Evolutionary conservation across 2,329 filamentous ascomycete species (phyloP), one percentile per base, ranked within the genome.

Genomic region (Leptographium lundbergii): DNA sequence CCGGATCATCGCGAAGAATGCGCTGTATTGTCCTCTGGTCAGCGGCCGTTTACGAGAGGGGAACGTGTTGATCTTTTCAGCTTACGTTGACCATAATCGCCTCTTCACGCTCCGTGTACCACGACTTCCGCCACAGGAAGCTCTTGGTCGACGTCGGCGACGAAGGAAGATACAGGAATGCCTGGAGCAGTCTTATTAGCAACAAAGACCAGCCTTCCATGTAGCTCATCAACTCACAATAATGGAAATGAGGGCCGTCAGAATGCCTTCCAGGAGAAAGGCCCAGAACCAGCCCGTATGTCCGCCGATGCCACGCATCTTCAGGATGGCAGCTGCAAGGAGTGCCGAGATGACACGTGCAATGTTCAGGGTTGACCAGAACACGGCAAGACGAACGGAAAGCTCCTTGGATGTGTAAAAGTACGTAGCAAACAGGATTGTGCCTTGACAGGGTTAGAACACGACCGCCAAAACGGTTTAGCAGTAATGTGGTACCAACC

Each of bases 321-420:
- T 71, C 3, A 83, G 70, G 17, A 78, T 71, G 2, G 70, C 74
- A 1, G 73, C 73, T 6, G 75, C 75, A 6, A 77, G 61, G 0
- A 77, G 68, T 17, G 81, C 79, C 0, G 80, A 76, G 39, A 76
- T 72, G 47, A 77, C 70, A 59, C 71, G 56, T 64, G 73, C 63
- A 68, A 73, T 24, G 65, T 69, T 77, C 29, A 77, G 69, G 2
- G 75, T 76, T 1, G 74, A 75, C 87, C 86, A 90, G 69, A 89
- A 89, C 66, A 77, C 84, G 51, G 82, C 82, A 11, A 90, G 74
- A 0, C 87, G 80, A 36, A 81, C 77, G 0, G 86, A 84, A 0
- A 90, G 72, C 67, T 90, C 87, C 57, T 75, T 77, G 1, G 81
- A 81, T 4, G 80, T 89, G 72, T 88, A 90, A 70, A 86, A 90